phyloP scores from a whole-genome alignment of 1,284 basidiomycete species.

The Anthracocystis setariae region DNA sequence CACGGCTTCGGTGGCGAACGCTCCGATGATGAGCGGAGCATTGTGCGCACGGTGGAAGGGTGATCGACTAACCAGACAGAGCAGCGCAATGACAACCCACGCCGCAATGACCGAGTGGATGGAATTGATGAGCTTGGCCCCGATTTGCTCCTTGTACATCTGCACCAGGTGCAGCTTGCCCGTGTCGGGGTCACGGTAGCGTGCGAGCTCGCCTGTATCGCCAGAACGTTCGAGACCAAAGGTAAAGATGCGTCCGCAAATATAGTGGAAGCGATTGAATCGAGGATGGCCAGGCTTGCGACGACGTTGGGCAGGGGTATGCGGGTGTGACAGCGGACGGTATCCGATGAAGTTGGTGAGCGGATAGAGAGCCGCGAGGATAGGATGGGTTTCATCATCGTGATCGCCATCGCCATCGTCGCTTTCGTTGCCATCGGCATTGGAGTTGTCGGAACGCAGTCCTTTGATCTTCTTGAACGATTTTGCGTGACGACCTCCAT shows the following conservation, averaged over 20 bases:
- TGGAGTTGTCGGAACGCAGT: constrained; percentile 1
- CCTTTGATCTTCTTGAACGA: constrained; percentile 19
- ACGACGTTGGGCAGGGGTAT: constrained; percentile 25
- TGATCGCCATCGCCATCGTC: constrained; percentile 9
- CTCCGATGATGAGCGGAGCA: constrained; percentile 41
- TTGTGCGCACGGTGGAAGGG: constrained; percentile 33
- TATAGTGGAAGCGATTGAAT: constrained; percentile 43
- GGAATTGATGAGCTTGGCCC: constrained; percentile 31
- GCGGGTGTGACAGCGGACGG: constrained; percentile 39
- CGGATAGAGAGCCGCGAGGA: constrained; percentile 30
- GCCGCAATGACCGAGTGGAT: constrained; percentile 39
- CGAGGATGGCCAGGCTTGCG: constrained; percentile 3
- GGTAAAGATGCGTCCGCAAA: constrained; percentile 30
- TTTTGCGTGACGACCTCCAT: constrained; percentile 4
- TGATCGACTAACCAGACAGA: constrained; percentile 25
- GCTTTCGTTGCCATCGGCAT: neutral
- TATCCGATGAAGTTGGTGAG: constrained; percentile 44
- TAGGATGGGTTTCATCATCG: constrained; percentile 19
- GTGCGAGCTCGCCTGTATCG: constrained; percentile 15
- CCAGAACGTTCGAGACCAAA: constrained; percentile 32
- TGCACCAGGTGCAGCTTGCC: constrained; percentile 21
- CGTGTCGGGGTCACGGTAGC: constrained; percentile 33
- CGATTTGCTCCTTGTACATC: constrained; percentile 35
- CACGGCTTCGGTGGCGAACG: constrained; percentile 61
- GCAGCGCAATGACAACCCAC: constrained; percentile 33